Evolutionary conservation across 2,329 filamentous ascomycete species (phyloP), one percentile per base, ranked within the genome.

Genomic region (Colletotrichum sp.): DNA sequence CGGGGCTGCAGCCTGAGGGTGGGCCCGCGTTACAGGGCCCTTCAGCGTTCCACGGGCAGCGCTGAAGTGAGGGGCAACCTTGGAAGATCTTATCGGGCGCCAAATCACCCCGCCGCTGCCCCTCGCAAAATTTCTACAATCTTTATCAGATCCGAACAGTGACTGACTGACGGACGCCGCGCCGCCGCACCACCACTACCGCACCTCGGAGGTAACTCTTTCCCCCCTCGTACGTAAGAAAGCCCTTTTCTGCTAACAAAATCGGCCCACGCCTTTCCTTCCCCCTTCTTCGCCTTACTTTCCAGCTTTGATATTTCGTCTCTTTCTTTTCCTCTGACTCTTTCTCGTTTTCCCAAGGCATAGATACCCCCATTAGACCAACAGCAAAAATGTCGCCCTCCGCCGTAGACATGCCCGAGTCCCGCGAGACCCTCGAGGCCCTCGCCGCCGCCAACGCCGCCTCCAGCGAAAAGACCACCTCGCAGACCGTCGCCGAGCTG

Each of bases 401-500:
- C n/a, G 66, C 77, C 38, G 38, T 48, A 48, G 77, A 80, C 7
- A 38, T 75, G 24, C 65, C 77, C 66, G 73, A 76, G 66, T 68
- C 71, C 56, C 71, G 66, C 68, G 72, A 70, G 67, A 67, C 72
- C 43, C 67, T 72, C 62, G 75, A 75, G 65, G 68, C 73, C 68
- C 70, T 76, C 34, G 73, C 75, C 18, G 73, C 75, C 65, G 72
- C 48, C 68, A 24, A 71, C 43, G 43, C 43, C 43, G 43, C 43
- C 43, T 52, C 43, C 43, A 52, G n/a, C 43, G 43, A 52, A 52
- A 48, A 48, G 38, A 52, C 43, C 43, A 52, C 43, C 66, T 61
- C 71, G 73, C 30, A 81, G 71, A 78, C 86, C 61, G 89, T 95
- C 79, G 81, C 87, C 72, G 87, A 89, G 74, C 90, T 97, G 68